Base-by-base conservation (phyloP, 176 grass and related monocot species). In the Phoenix dactylifera region DNA sequence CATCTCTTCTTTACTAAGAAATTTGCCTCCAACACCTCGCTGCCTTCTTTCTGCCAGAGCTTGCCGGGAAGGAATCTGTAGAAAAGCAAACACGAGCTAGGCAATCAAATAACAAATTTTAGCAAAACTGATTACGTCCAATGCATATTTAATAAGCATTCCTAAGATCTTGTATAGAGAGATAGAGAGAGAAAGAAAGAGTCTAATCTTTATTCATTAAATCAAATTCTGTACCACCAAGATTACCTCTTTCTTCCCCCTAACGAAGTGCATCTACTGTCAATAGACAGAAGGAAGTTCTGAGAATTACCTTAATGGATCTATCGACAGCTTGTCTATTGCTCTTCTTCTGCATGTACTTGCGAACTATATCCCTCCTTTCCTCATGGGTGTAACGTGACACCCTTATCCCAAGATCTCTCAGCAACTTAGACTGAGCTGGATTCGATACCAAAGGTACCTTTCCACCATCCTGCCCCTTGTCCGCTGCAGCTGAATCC, bases 321-420 rank as follows among this genome's bases (percentile, higher is more conserved):
- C 83, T 74, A 54, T 88, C 76, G 9, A 85, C 66, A 44, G 66
- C 72, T 83, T 85, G 87, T 62, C 92, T 80, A 59, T 59, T 82
- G 69, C 76, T 85, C 69, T 87, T 83, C 78, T 97, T 97, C 74
- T 97, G 83, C 83, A 88, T 91, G 81, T 97, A 97, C 65, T 86
- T 89, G 44, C 79, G 68, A 75, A 97, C 82, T 76, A 97, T 90
- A 73, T 91, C 87, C 61, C 87, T 89, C 58, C 92, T 89, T 72
- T 91, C 87, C 76, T 97, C 92, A 63, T 85, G 73, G 50, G 83
- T 85, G 79, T 90, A 97, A 73, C 86, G 81, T 18, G 75, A 88
- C 55, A 97, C 87, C 49, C 81, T 71, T 29, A 97, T 60, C 18
- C 87, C 84, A 66, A 97, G 87, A 75, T 97, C 92, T 30, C 92